Evolutionary conservation across 176 grass and related monocot genomes (phyloP), one percentile per base, ranked within the genome.

Genomic region (Calamus simplicifolius): DNA sequence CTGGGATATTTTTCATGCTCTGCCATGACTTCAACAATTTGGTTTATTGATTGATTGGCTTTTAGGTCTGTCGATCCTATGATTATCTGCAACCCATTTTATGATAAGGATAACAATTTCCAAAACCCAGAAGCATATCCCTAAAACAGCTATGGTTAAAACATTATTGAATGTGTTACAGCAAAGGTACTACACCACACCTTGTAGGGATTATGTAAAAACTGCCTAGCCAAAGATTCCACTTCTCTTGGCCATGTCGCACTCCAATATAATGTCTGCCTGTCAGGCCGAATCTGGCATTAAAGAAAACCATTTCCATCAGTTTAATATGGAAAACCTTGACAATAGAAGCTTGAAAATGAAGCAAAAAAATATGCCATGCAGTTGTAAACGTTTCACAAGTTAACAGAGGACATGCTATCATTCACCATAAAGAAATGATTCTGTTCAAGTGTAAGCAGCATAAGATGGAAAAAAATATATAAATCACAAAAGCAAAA

Each of bases 231-330:
- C 50, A 98, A 71, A 17, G 88, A 53, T 69, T 98, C 94, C 8
- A 98, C 94, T 76, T 98, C 94, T 82, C 56, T 89, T 3, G 85
- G 94, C 94, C 94, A 98, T 0, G 94, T 98, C 35, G 88, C 88
- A 71, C 94, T 98, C 94, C 88, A 98, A 71, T 92, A 98, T 59
- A 98, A 81, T 57, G 88, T 85, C 75, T 98, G 94, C 25, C 94
- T 82, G 30, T 98, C 94, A 57, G 93, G 88, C n/a, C 88, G 87
- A 52, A 98, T 92, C 93, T 98, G 78, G 27, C 51, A 64, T 72
- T 63, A 61, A 16, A 23, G 73, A 10, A 10, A 73, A 57, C 35
- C 53, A 54, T n/a, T 16, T 48, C 14, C 18, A 62, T 19, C 31
- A 27, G 7, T 8, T 54, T 62, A 19, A 16, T 50, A 19, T 19